Base-by-base conservation (phyloP, 2,329 filamentous ascomycete genomes). In the Ophiocordyceps robertsii region DNA sequence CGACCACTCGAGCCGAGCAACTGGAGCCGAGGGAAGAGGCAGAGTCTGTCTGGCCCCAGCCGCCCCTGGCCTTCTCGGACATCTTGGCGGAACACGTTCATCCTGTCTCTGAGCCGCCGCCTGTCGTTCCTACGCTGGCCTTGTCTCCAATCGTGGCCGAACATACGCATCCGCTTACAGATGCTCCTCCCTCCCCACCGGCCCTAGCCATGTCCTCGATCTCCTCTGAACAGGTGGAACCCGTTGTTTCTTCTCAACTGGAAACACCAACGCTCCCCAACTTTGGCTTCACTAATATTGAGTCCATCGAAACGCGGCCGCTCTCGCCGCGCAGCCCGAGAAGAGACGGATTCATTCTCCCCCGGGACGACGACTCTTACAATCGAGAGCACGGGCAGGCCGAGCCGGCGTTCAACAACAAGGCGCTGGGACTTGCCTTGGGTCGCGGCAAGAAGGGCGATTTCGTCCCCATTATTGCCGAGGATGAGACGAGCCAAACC, bases 401-500 rank as follows among this genome's bases (percentile, higher is more conserved):
- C 16, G 52, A 61, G 44, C 65, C 65, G 17, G 61, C 65, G 17
- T 61, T 67, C 12, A 53, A 63, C 56, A 53, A 57, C 59, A 50
- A 59, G 29, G 57, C 68, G 44, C 58, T 70, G 44, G 61, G 61
- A 37, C 59, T 66, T n/a, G 57, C 69, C 39, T 57, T 68, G 54
- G 59, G 66, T 45, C 66, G 68, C 51, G 65, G 64, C 45, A 70
- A 65, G 49, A 56, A 54, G 33, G 64, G 62, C 44, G 56, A 58
- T 17, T 52, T 60, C 2, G 58, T 62, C 0, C 66, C 68, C 9
- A 53, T 74, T 40, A 79, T 83, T 55, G 75, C 76, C 3, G 79
- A 84, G 54, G 80, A 84, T 51, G 73, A 77, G 47, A 77, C 76
- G 3, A 66, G 70, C 36, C 75, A 80, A 49, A 71, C 71, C 32